Evolutionary conservation across 176 grass and related monocot genomes (phyloP).

Genomic region (Rhynchospora pubera): DNA sequence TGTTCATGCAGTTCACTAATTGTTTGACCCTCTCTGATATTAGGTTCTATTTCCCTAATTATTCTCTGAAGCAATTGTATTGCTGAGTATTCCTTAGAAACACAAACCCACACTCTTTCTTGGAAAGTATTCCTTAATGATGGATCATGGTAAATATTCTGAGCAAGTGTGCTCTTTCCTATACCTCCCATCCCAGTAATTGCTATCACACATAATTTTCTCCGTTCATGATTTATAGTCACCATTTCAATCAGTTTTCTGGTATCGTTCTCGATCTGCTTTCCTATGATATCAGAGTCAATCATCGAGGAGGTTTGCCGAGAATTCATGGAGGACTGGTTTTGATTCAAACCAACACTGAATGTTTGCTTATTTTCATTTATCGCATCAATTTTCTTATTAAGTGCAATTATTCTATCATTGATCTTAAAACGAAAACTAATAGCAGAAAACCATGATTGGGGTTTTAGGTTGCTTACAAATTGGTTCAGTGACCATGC

Average conservation of each 20-base stretch:
- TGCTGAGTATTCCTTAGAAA: conserved; percentile 6
- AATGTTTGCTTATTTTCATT: neutral
- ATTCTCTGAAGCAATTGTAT: neutral
- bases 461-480: neutral
- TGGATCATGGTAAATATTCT: conserved; percentile 25
- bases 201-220: neutral
- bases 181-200: conserved; percentile 28
- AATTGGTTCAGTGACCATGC: neutral
- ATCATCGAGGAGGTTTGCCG: neutral
- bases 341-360: no score
- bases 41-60: neutral
- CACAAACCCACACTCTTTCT: conserved; percentile 22
- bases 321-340: neutral
- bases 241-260: neutral
- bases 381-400: conserved; percentile 29
- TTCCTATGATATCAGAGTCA: conserved; percentile 29
- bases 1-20: conserved; percentile 1
- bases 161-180: conserved; percentile 5
- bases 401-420: conserved; percentile 4
- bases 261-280: neutral
- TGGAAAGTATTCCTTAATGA: conserved; percentile 13
- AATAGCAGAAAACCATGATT: conserved; percentile 5
- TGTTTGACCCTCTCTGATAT: neutral
- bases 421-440: neutral
- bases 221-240: neutral